Evolutionary conservation across 208 protist species (phyloP), one percentile per base, ranked within the genome.

Genomic region (Leptomonas seymouri): DNA sequence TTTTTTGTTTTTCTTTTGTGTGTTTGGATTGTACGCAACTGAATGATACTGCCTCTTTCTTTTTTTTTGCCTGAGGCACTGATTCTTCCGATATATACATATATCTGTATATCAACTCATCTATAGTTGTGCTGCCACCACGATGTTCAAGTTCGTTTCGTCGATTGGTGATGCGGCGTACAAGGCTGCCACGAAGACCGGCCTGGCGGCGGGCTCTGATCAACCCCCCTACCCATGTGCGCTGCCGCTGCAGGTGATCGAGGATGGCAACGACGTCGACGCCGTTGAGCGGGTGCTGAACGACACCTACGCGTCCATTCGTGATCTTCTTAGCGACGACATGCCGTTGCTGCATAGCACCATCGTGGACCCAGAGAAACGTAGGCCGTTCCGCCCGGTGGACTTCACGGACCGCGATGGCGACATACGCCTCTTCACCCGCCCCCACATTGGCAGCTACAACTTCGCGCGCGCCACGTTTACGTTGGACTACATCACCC

Each of bases 191-290:
- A 72, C 85, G 46, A 91, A 84, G 79, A 90, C 85, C 20, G 91
- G 88, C 44, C 68, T 94, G 16, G 81, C 88, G 12, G 87, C 85
- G 4, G 89, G 87, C 54, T 80, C 72, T 6, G 82, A 93, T 30
- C 81, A 93, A 71, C 91, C 91, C 0, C 86, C 91, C 18, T 96
- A 96, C 71, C 88, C 91, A 15, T 96, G 91, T 57, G 84, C 91
- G 7, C 55, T 93, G n/a, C 91, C 91, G 6, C 76, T 93, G 50
- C 76, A 81, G 20, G 73, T 74, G 18, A 76, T 96, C 41, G 74
- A 88, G 12, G 69, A 78, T 74, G 23, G 60, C 45, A 59, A 85
- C 34, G 87, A 93, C 77, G 60, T 58, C 8, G 57, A 50, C 2
- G 30, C 71, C 15, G 72, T 88, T 21, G 73, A 91, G 27, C 68